Conservation (phyloP, 352 stramenopile genomes). For the Chrysophaeum taylorii region DNA sequence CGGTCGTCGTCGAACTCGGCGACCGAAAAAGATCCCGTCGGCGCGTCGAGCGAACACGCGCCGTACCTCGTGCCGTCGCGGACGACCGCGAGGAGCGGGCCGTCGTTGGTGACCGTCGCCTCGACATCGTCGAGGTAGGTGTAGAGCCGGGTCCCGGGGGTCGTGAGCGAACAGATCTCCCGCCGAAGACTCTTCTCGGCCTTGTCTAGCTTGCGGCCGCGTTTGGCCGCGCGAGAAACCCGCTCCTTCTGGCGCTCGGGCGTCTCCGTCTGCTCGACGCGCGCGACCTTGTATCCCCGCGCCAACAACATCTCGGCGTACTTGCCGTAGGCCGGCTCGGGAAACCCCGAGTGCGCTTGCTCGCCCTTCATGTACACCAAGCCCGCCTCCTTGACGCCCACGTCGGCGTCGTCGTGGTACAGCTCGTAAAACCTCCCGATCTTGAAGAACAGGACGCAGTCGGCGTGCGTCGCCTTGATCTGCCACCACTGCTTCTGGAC, state of each 20-base stretch:
- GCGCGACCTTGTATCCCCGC: conserved; percentile 90
- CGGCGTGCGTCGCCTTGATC: conserved; percentile 90
- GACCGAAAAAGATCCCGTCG: conserved; percentile 78
- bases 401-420: conserved; percentile 95
- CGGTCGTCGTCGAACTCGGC: conserved; percentile 93
- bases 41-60: conserved; percentile 84
- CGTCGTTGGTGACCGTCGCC: conserved; percentile 32
- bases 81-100: conserved; percentile 22
- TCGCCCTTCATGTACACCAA: conserved; percentile 97
- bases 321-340: conserved; percentile 92
- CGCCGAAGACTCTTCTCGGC: conserved; percentile 68
- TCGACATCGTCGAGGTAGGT: conserved; percentile 79
- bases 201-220: conserved; percentile 22
- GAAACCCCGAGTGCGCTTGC: conserved; percentile 93
- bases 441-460: conserved; percentile 98
- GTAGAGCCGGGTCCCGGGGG: conserved; percentile 82
- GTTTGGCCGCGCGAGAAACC: conserved; percentile 33
- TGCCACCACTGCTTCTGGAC: conserved; percentile 97
- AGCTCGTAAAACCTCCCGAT: conserved; percentile 92
- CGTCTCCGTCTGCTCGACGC: conserved; percentile 98
- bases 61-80: conserved; percentile 60
- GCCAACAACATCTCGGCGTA: conserved; percentile 84
- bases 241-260: conserved; percentile 84
- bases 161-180: conserved; percentile 91
- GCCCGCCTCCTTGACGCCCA: conserved; percentile 82